These are phyloP conservation scores for Colletotrichum brevisporum DNA, from an alignment of 2,329 filamentous ascomycete genomes.

Conservation along the genomic window DNA sequence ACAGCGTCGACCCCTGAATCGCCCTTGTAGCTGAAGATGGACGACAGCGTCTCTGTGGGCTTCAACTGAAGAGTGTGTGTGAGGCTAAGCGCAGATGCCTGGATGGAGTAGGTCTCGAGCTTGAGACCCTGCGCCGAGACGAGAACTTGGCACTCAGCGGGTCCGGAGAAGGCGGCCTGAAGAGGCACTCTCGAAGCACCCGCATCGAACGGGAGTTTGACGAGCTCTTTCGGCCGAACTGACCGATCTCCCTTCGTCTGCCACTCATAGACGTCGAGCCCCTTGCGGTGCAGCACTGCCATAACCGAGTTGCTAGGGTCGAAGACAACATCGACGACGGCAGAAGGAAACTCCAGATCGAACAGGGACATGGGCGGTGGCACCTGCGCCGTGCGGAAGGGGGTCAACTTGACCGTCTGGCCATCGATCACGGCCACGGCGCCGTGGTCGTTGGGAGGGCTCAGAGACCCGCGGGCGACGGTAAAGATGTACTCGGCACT, in stretches of 20 bases:
- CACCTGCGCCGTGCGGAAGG: conserved; percentile 85
- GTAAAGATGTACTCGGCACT: conserved; percentile 78
- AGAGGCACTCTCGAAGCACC: conserved; percentile 44
- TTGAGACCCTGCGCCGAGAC: conserved; percentile 45
- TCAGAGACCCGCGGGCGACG: conserved; percentile 77
- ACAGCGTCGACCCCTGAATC: conserved; percentile 51
- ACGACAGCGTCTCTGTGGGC: conserved; percentile 32
- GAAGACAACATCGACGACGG: conserved; percentile 82
- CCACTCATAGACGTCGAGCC: conserved; percentile 80
- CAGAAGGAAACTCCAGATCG: conserved; percentile 74
- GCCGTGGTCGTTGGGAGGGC: conserved; percentile 82
- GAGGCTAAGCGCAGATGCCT: background rate
- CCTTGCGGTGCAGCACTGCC: conserved; percentile 78
- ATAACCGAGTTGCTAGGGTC: conserved; percentile 75
- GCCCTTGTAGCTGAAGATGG: conserved; percentile 52
- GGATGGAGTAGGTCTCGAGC: conserved; percentile 29
- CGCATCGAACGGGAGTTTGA: conserved; percentile 55
- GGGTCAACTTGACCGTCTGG: conserved; percentile 83
- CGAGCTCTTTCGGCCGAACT: conserved; percentile 57
- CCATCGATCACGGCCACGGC: conserved; percentile 90
- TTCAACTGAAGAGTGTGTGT: conserved; percentile 18
- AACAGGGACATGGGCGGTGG: conserved; percentile 94
- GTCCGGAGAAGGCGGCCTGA: conserved; percentile 49
- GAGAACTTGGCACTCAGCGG: conserved; percentile 49
- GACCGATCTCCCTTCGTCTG: conserved; percentile 70